phyloP scores from a whole-genome alignment of 805 yeast species.

The Candida corydali region DNA sequence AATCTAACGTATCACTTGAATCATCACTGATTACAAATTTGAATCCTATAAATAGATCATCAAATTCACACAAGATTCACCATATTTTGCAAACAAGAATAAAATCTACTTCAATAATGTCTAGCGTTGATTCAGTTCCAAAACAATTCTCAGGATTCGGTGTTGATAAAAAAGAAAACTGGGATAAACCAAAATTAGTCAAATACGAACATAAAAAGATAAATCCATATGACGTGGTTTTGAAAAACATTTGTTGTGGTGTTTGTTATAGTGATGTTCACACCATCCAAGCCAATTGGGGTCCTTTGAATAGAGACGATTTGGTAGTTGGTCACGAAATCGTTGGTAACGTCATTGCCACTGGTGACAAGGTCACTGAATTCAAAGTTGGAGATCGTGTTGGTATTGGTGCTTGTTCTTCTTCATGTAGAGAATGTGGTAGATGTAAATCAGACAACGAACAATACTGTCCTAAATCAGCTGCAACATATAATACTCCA shows the following conservation, averaged over 20 bases:
- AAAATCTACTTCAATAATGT: too few species aligned
- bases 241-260: conserved; percentile 60
- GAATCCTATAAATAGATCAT: too few species aligned
- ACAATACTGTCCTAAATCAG: conserved; percentile 48
- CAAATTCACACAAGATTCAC: too few species aligned
- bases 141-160: conserved; percentile 24
- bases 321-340: conserved; percentile 63
- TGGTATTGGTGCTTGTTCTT: conserved; percentile 72
- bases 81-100: too few species aligned
- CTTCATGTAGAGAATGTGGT: conserved; percentile 59
- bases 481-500: conserved; percentile 46
- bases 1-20: too few species aligned
- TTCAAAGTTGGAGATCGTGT: conserved; percentile 69
- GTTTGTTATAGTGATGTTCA: conserved; percentile 63
- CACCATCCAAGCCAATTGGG: conserved; percentile 54
- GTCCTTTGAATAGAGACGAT: conserved; percentile 23
- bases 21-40: too few species aligned
- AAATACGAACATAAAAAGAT: conserved; percentile 23
- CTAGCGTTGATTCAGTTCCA: too few species aligned
- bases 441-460: conserved; percentile 42
- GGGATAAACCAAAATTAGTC: conserved; percentile 31
- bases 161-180: conserved; percentile 24
- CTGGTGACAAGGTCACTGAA: conserved; percentile 52
- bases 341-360: conserved; percentile 54
- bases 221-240: conserved; percentile 44